Evolutionary conservation across 2,329 filamentous ascomycete species (phyloP), one percentile per base, ranked within the genome.

Genomic region (Cercospora beticola): DNA sequence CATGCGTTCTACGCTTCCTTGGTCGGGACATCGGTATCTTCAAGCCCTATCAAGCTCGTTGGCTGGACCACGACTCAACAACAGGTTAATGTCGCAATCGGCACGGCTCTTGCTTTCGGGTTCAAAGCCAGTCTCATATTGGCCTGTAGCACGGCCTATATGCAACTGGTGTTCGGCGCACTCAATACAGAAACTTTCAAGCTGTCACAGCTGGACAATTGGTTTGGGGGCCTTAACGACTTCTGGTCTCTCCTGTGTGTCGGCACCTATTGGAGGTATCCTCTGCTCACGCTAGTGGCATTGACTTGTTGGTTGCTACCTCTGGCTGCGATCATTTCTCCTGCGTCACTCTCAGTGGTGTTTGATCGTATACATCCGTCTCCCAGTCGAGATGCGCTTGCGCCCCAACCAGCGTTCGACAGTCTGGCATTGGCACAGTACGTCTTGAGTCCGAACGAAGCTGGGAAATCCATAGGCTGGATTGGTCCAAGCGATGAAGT

Each of bases 91-190:
- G 67, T 65, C 6, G 64, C 62, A 14, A 56, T 65, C 10, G 71
- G 72, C 23, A 71, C 68, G 4, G 63, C 66, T 1, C 67, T 74
- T 26, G 71, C 72, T 46, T 72, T 71, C 43, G 36, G 66, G 4
- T 52, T 69, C 21, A 71, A 71, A 30, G 71, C 66, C 3, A 67
- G 64, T 23, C 54, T 72, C 30, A 63, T 70, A 16, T 18, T 70
- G 28, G 64, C 66, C 43, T 64, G 64, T 10, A 66, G 64, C 16
- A 66, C 64, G 3, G 70, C 70, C 16, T 72, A 73, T 33, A 66
- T 66, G 18, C 70, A 73, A 40, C 26, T 69, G 7, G 64, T 70
- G 7, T 73, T 66, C 36, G n/a, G 58, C 21, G 67, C 59, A 2
- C 58, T 68, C 26, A 43, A 59, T 12, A 49, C 12, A 8, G 33